Evolutionary conservation across 2,329 filamentous ascomycete species (phyloP).

Genomic region (Trichoderma asperellum): DNA sequence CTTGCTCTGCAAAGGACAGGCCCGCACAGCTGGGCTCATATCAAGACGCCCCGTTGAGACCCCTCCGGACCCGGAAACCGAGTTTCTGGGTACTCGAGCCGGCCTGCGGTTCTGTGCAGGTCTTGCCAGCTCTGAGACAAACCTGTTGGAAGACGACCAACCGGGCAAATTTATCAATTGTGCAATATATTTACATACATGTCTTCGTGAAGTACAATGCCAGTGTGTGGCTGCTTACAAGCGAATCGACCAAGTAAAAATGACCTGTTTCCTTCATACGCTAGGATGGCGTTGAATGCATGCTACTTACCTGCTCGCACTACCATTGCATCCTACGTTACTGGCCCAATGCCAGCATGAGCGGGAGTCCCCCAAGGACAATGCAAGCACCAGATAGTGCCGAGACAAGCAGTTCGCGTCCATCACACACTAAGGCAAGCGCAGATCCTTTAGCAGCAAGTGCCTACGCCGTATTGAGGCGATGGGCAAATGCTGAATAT

Average conservation of each 20-base stretch:
- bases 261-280: conserved; percentile 11
- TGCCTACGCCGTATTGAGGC: conserved; percentile 12
- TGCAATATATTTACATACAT: too few species aligned
- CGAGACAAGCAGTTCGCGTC: conserved; percentile 1
- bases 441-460: conserved; percentile 19
- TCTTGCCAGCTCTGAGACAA: background rate
- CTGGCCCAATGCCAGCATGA: too few species aligned
- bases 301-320: background rate
- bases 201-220: too few species aligned
- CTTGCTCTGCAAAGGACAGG: background rate
- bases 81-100: conserved; percentile 10
- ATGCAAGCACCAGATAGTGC: background rate
- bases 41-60: conserved; percentile 7
- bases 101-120: background rate
- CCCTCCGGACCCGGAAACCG: conserved; percentile 19
- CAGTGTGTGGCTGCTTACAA: conserved; percentile 10
- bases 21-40: conserved; percentile 16
- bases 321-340: too few species aligned
- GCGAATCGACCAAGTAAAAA: background rate
- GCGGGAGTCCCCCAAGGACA: conserved; percentile 9
- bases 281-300: conserved; percentile 5
- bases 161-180: background rate
- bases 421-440: conserved; percentile 18
- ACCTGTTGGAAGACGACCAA: background rate
- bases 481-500: background rate